Conservation (phyloP, 768 basidiomycete species). For the Russula dissimulans region DNA sequence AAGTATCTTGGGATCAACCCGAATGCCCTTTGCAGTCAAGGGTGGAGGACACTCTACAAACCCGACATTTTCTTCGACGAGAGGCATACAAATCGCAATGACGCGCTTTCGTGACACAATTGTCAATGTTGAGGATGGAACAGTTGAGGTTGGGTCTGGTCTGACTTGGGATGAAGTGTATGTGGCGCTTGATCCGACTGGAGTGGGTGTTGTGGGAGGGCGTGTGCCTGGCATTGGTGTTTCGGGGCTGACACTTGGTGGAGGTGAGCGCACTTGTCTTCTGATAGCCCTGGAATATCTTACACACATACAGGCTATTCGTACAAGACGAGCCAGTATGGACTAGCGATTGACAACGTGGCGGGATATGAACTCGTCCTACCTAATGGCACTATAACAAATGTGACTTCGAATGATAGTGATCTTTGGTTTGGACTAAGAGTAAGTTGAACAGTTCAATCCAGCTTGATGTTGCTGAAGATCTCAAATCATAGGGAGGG, state of each 20-base stretch:
- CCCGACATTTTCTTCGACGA: constrained; percentile 23
- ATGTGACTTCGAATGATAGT: not conserved
- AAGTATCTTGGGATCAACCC: not conserved
- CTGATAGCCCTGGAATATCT: not conserved
- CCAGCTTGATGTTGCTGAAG: not conserved
- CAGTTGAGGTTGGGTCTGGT: not conserved
- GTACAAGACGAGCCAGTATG: not conserved
- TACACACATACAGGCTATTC: not conserved
- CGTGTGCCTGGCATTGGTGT: not conserved
- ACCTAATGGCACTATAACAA: not conserved
- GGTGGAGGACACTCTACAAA: constrained; percentile 1
- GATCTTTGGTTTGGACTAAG: constrained; percentile 2
- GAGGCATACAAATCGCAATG: constrained; percentile 23
- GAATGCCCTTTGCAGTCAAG: not conserved
- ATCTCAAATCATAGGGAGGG: not conserved
- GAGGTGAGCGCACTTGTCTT: constrained; percentile 8
- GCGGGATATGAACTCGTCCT: not conserved
- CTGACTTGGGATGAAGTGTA: constrained; percentile 16
- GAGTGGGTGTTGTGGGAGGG: constrained; percentile 21
- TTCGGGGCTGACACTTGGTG: not conserved
- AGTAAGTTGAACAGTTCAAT: not conserved
- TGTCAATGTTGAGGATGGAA: not conserved
- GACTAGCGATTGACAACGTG: not conserved
- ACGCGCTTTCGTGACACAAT: constrained; percentile 14
- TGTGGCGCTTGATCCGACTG: constrained; percentile 5